Evolutionary conservation across 495 filamentous ascomycete genomes (phyloP), one percentile per base, ranked within the genome.

Genomic region (Hypoxylon rickii): DNA sequence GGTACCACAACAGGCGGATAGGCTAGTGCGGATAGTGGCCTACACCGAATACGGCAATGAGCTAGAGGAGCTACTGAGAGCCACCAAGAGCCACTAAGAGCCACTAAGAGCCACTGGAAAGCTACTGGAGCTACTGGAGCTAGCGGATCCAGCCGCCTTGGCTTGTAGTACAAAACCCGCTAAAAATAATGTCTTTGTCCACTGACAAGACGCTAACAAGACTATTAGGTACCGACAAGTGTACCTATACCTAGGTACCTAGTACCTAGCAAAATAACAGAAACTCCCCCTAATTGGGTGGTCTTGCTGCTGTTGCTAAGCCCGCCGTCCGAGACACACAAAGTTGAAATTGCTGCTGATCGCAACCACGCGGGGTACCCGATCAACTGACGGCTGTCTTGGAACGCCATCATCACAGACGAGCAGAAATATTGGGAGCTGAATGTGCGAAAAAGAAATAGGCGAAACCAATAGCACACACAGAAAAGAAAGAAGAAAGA

Each of bases 121-220:
- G 24, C 24, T 29, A 29, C 4, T 10, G 4, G 10, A 36, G 17
- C 41, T 24, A 8, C 44, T n/a, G 31, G 31, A 17, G 1, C 38
- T 37, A 54, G 51, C 44, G 51, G 46, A 42, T 3, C 55, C 41
- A 46, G n/a, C 55, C 55, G 55, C n/a, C 55, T 58, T 51, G 47
- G 55, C 55, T 8, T n/a, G 26, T 19, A 31, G 13, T 31, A 32
- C 10, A 29, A 44, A 13, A 22, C 42, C 26, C 3, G 17, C 8
- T 19, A 2, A 36, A 46, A 46, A 15, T 36, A 20, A 17, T 12
- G 32, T 29, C 24, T 37, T 22, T 8, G 24, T 41, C 21, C 31
- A 13, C 44, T 44, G 48, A 42, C 47, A 48, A 43, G 42, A 43
- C 1, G 17, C 4, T 29, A 4, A 4, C 4, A 29, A 29, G 4